These are phyloP conservation scores for Fereydounia khargensis DNA, from an alignment of 1,284 basidiomycete species.

Conservation along the genomic window DNA sequence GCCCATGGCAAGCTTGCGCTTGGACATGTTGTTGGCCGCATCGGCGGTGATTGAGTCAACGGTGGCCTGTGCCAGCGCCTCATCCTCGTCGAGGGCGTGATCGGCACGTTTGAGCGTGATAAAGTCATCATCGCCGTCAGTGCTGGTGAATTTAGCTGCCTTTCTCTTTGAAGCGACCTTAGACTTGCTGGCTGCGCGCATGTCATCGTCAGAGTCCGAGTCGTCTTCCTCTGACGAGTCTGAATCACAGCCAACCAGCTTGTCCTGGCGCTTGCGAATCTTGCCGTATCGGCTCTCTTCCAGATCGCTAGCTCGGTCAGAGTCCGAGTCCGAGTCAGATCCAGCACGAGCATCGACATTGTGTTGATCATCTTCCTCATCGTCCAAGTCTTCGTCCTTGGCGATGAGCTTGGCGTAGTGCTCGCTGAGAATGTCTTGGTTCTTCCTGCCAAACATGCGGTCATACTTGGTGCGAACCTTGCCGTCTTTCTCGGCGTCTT, in stretches of 20 bases:
- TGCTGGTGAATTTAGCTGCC: too few relatives aligned
- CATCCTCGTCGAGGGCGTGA: slow-evolving; percentile 67
- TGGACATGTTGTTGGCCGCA: slow-evolving; percentile 61
- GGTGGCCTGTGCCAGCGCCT: slow-evolving; percentile 13
- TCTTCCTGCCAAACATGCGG: slow-evolving; percentile 94
- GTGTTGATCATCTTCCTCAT: slow-evolving; percentile 4
- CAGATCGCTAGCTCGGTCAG: slow-evolving; percentile 1
- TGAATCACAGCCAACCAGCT: slow-evolving; percentile 46
- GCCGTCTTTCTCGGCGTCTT: slow-evolving; percentile 52
- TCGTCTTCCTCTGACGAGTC: slow-evolving; percentile 18
- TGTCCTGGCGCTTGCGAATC: slow-evolving; percentile 13
- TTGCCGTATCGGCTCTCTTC: slow-evolving; percentile 29
- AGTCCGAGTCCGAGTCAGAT: neutral
- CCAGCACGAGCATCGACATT: too few relatives aligned
- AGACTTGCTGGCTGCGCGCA: slow-evolving; percentile 1
- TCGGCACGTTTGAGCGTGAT: slow-evolving; percentile 88
- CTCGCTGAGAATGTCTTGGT: slow-evolving; percentile 86
- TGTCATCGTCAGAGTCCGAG: slow-evolving; percentile 16
- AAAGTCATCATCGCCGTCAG: slow-evolving; percentile 82
- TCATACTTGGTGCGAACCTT: slow-evolving; percentile 80
- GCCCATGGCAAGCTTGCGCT: slow-evolving; percentile 70
- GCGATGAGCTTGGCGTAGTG: slow-evolving; percentile 88
- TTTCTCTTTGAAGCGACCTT: neutral
- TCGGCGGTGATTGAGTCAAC: slow-evolving; percentile 55
- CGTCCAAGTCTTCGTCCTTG: slow-evolving; percentile 10